phyloP scores from a whole-genome alignment of 768 basidiomycete species.

The Leccinum disarticulatum region DNA sequence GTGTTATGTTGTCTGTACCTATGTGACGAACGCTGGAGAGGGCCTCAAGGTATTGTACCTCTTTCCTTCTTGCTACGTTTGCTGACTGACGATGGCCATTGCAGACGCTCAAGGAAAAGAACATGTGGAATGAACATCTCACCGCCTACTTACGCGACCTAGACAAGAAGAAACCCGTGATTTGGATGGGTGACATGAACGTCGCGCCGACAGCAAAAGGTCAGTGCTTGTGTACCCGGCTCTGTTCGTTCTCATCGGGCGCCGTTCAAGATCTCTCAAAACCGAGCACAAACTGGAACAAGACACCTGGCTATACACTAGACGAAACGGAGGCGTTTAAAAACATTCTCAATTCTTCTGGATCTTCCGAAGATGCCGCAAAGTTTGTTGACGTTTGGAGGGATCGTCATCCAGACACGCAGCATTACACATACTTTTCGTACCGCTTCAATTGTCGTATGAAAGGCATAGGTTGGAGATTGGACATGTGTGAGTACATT shows the following conservation, averaged over 20 bases:
- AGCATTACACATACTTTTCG: conserved; percentile 83
- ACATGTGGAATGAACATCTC: conserved; percentile 79
- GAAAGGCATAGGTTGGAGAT: conserved; percentile 85
- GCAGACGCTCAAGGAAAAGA: conserved; percentile 75
- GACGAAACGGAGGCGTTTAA: conserved; percentile 76
- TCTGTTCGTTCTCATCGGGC: neutral
- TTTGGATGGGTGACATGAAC: conserved; percentile 88
- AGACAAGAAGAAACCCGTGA: conserved; percentile 78
- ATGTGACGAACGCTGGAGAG: conserved; percentile 81
- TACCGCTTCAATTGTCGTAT: conserved; percentile 77
- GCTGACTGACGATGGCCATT: neutral
- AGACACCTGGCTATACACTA: conserved; percentile 82
- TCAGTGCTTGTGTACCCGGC: conserved; percentile 22
- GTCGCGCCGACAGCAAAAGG: conserved; percentile 79
- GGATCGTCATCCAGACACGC: conserved; percentile 58
- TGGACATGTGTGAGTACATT: conserved; percentile 72
- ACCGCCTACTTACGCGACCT: conserved; percentile 67
- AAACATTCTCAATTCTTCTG: conserved; percentile 58
- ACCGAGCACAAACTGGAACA: conserved; percentile 80
- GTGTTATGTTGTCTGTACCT: conserved; percentile 73
- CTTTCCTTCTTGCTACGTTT: neutral
- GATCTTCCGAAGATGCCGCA: conserved; percentile 33
- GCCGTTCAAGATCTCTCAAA: conserved; percentile 59
- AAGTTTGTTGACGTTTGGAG: conserved; percentile 84
- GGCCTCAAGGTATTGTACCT: conserved; percentile 58